These are phyloP conservation scores for Aspergillus luchuensis DNA, from an alignment of 2,329 filamentous ascomycete genomes.

Conservation along the genomic window DNA sequence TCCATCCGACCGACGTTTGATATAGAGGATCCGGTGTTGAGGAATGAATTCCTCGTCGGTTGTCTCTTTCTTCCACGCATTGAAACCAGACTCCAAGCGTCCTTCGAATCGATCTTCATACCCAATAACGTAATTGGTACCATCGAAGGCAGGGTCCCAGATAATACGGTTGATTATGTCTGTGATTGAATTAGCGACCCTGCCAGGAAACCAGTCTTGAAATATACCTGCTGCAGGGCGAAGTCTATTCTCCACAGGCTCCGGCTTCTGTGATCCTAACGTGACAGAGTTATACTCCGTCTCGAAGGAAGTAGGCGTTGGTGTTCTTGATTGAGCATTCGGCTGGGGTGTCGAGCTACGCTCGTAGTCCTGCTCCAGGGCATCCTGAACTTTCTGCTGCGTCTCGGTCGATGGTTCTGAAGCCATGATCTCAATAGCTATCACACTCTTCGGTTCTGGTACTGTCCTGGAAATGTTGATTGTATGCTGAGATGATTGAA, in stretches of 20 bases:
- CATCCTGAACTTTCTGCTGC: background rate
- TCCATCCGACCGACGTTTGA: conserved; percentile 44
- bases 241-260: conserved; percentile 19
- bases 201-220: conserved; percentile 7
- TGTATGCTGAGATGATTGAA: background rate
- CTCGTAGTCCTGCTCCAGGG: background rate
- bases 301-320: background rate
- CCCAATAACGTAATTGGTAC: conserved; percentile 52
- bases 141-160: conserved; percentile 52
- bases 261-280: background rate
- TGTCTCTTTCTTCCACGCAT: conserved; percentile 56
- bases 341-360: background rate
- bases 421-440: background rate
- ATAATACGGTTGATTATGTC: conserved; percentile 51
- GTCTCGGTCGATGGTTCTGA: background rate
- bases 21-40: conserved; percentile 55
- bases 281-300: background rate
- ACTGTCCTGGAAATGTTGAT: background rate
- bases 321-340: background rate
- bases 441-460: background rate
- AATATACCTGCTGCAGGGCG: conserved; percentile 16
- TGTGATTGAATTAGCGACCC: conserved; percentile 16
- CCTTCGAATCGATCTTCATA: conserved; percentile 58
- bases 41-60: conserved; percentile 61
- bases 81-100: conserved; percentile 50